Evolutionary conservation across 129 eudicot genomes (phyloP).

Genomic region (Glebionis coronaria): DNA sequence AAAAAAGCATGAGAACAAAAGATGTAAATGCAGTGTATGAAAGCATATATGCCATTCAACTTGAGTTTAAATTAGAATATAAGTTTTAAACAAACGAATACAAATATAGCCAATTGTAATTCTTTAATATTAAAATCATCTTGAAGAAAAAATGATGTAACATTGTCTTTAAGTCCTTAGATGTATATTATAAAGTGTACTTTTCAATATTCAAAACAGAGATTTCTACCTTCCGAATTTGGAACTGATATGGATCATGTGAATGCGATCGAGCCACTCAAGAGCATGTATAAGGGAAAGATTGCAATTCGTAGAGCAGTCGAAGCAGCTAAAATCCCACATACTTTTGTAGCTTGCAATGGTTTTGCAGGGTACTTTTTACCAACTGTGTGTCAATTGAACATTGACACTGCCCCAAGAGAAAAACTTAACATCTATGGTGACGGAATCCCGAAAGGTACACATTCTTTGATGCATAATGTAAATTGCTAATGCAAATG

Average conservation of each 20-base stretch:
- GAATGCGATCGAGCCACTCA: conserved; percentile 51
- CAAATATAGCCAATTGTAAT: no score
- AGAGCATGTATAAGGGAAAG: conserved; percentile 27
- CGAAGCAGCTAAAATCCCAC: conserved; percentile 52
- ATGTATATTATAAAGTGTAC: not conserved
- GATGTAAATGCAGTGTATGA: no score
- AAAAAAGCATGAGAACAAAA: no score
- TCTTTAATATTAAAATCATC: no score
- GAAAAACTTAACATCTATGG: conserved; percentile 44
- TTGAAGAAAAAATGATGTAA: no score
- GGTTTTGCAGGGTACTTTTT: conserved; percentile 44
- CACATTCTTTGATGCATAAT: not conserved
- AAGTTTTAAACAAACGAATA: no score
- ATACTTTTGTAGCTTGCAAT: conserved; percentile 39
- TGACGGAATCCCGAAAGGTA: conserved; percentile 48
- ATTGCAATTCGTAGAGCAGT: conserved; percentile 38
- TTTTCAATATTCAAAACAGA: conserved; percentile 22
- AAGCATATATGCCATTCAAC: not conserved
- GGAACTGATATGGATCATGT: conserved; percentile 48
- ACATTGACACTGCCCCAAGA: conserved; percentile 32
- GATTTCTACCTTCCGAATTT: conserved; percentile 60
- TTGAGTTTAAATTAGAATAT: no score
- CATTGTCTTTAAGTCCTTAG: no score
- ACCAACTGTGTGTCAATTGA: conserved; percentile 37
- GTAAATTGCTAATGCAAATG: conserved; percentile 5